phyloP scores from a whole-genome alignment of 2,329 filamentous ascomycete species.

The Dendrostoma leiphaemia region DNA sequence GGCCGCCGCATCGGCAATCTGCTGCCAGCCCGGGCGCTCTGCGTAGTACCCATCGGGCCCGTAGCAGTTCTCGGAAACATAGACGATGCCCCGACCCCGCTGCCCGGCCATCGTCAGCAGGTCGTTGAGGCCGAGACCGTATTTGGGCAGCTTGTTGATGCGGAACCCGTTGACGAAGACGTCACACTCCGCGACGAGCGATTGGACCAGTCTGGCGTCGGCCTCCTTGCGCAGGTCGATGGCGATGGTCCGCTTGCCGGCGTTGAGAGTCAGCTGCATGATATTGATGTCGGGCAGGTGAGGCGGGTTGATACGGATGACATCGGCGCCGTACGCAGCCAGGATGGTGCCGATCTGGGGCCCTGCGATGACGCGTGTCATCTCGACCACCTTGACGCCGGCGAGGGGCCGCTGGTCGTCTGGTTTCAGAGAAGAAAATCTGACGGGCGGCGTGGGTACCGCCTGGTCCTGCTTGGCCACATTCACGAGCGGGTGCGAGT shows the following conservation, averaged over 20 bases:
- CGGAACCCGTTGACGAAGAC: constrained; percentile 55
- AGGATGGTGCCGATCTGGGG: constrained; percentile 42
- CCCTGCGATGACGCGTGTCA: constrained; percentile 46
- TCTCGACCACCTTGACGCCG: constrained; percentile 49
- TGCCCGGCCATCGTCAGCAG: constrained; percentile 36
- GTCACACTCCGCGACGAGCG: constrained; percentile 45
- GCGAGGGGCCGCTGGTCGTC: constrained; percentile 36
- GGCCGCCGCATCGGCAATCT: constrained; percentile 41
- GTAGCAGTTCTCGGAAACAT: constrained; percentile 50
- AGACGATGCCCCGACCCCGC: constrained; percentile 43
- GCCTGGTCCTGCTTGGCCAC: constrained; percentile 33
- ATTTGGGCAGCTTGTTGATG: constrained; percentile 38
- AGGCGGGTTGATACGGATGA: constrained; percentile 42
- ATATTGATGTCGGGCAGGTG: constrained; percentile 40
- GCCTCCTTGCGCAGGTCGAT: constrained; percentile 38
- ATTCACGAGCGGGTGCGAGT: constrained; percentile 41
- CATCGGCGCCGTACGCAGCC: constrained; percentile 43
- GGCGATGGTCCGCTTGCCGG: constrained; percentile 44
- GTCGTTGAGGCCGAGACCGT: constrained; percentile 39
- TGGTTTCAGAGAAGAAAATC: constrained; percentile 29
- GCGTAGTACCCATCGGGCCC: constrained; percentile 44
- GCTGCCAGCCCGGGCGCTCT: constrained; percentile 48
- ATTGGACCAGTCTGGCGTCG: constrained; percentile 22
- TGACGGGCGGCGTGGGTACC: constrained; percentile 29
- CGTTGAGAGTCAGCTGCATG: constrained; percentile 40